Evolutionary conservation across 805 yeast genomes (phyloP).

Genomic region (Nakazawaea ernobii): DNA sequence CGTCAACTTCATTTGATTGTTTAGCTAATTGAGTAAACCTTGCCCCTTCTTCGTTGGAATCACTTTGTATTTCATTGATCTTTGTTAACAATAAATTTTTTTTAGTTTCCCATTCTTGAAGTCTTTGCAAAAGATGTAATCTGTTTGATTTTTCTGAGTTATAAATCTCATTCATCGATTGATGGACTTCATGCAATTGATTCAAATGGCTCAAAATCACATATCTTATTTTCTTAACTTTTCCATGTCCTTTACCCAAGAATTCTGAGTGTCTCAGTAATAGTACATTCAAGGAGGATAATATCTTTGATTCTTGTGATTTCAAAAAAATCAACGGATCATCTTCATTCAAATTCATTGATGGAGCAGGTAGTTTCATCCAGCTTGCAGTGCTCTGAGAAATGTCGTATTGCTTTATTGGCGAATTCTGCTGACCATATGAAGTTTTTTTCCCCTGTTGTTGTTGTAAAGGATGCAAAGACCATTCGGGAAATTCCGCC

Average conservation of each 20-base stretch:
- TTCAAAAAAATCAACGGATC: constrained; percentile 29
- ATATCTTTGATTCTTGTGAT: constrained; percentile 22
- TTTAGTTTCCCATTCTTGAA: constrained; percentile 35
- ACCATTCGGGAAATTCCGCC: constrained; percentile 10
- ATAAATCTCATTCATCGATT: constrained; percentile 42
- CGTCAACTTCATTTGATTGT: constrained; percentile 27
- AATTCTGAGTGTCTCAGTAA: constrained; percentile 21
- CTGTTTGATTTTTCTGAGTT: constrained; percentile 28
- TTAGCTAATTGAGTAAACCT: constrained; percentile 31
- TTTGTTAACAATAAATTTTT: constrained; percentile 27
- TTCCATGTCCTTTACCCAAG: constrained; percentile 29
- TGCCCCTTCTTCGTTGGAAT: constrained; percentile 34
- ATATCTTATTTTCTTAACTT: constrained; percentile 24
- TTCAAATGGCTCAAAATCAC: constrained; percentile 20
- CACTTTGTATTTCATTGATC: constrained; percentile 34
- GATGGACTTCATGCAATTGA: constrained; percentile 36
- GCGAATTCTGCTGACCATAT: not conserved
- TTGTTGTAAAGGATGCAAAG: not conserved
- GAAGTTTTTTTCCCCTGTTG: not conserved
- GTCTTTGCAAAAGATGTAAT: constrained; percentile 21
- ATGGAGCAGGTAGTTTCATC: constrained; percentile 4
- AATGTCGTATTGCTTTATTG: not conserved
- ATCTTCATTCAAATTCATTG: constrained; percentile 12
- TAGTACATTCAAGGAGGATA: constrained; percentile 20
- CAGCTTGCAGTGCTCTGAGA: not conserved